phyloP scores from a whole-genome alignment of 2,329 filamentous ascomycete species.

The Hymenoscyphus linearis region DNA sequence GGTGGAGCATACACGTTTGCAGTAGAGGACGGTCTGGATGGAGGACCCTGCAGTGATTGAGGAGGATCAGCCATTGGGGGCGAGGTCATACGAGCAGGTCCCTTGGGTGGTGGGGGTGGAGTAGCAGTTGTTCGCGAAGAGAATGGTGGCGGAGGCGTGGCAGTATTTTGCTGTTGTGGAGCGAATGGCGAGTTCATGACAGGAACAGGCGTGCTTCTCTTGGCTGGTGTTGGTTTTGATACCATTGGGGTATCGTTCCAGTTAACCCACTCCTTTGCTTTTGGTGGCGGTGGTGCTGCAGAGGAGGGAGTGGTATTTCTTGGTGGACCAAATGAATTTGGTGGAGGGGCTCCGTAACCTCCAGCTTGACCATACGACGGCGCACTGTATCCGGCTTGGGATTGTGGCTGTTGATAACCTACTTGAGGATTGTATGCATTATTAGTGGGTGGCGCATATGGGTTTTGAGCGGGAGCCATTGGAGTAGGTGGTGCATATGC shows the following conservation, averaged over 20 bases:
- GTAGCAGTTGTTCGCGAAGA: constrained; percentile 58
- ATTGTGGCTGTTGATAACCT: constrained; percentile 36
- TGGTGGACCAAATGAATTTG: constrained; percentile 33
- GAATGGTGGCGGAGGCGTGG: constrained; percentile 46
- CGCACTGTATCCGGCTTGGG: constrained; percentile 35
- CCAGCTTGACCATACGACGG: constrained; percentile 32
- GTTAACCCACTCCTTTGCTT: constrained; percentile 65
- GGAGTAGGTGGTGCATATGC: constrained; percentile 33
- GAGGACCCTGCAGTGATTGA: constrained; percentile 40
- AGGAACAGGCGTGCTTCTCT: constrained; percentile 61
- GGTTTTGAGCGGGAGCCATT: constrained; percentile 42
- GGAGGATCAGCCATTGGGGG: constrained; percentile 55
- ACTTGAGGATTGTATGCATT: constrained; percentile 36
- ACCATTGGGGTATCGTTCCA: constrained; percentile 97
- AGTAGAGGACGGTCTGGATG: constrained; percentile 48
- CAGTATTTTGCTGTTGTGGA: constrained; percentile 50
- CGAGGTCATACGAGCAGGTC: constrained; percentile 66
- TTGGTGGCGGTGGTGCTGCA: constrained; percentile 58
- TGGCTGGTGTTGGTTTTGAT: constrained; percentile 61
- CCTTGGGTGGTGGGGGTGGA: constrained; percentile 82
- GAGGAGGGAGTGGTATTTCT: constrained; percentile 61
- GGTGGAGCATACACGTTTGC: constrained; percentile 59
- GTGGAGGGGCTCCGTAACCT: constrained; percentile 20
- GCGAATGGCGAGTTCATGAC: constrained; percentile 73
- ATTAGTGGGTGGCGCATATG: constrained; percentile 41